Base-by-base conservation (phyloP, 306 rosid species). In the Begonia loranthoides region DNA sequence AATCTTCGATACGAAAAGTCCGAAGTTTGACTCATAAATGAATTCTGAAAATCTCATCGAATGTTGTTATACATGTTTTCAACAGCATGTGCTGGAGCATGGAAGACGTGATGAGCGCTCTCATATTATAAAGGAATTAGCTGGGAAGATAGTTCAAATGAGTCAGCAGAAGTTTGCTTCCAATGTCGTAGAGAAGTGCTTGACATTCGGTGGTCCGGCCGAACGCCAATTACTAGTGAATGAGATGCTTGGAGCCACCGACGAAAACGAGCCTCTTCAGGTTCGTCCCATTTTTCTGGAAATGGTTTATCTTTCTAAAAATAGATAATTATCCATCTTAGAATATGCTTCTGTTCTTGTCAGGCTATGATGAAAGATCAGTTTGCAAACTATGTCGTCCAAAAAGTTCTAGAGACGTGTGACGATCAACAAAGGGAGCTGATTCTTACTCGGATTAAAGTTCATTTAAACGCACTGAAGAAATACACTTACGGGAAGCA, bases 161-260 rank as follows among this genome's bases (percentile, higher is more conserved):
- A 87, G 95, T 61, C 93, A 87, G 70, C 95, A 87, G 76, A 87
- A 87, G 75, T 87, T 87, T 76, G 95, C 95, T 28, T 87, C 95
- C n/a, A 87, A 87, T 75, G 95, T 87, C 41, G 80, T 79, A 52
- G 95, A 82, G 75, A 82, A 87, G 54, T 87, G 93, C 60, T 71
- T 87, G 76, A 67, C 83, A 55, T 82, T 82, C 60, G 80, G 95
- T 0, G 88, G 88, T 59, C 87, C 88, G 17, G 46, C 78, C 11
- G 93, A 87, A 54, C 88, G 95, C 12, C 83, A 74, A 58, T 50
- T 86, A 36, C 79, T 86, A 4, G 93, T 86, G 61, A 77, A 60
- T 59, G 95, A 86, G 76, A 86, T 86, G 95, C 93, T 86, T 74
- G 95, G 95, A 34, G 19, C 88, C 62, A 86, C 95, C 0, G 95